Conservation (phyloP, 2,329 filamentous ascomycete species). For the Fusarium abutilonis region DNA sequence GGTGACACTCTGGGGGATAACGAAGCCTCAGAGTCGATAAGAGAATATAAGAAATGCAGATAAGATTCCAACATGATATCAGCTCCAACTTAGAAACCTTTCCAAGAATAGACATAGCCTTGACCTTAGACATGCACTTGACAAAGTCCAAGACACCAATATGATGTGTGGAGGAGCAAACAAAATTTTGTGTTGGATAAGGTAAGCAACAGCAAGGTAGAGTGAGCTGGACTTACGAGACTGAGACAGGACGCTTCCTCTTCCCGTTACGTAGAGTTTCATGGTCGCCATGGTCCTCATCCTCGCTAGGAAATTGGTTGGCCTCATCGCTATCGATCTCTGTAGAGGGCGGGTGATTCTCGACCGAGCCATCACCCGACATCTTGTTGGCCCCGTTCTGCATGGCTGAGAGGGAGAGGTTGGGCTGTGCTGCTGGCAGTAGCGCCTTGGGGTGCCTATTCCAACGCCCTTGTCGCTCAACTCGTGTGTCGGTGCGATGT, state of each 20-base stretch:
- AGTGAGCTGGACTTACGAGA: slow-evolving; percentile 59
- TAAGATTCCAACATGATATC: slow-evolving; percentile 36
- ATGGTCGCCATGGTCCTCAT: slow-evolving; percentile 59
- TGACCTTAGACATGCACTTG: slow-evolving; percentile 12
- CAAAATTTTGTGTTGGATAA: slow-evolving; percentile 3
- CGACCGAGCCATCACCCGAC: slow-evolving; percentile 45
- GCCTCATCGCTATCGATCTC: slow-evolving; percentile 61
- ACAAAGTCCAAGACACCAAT: background rate
- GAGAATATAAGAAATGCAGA: slow-evolving; percentile 34
- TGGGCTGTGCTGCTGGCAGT: slow-evolving; percentile 14
- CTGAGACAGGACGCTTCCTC: slow-evolving; percentile 68
- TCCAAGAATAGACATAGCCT: slow-evolving; percentile 5
- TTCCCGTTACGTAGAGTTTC: slow-evolving; percentile 55
- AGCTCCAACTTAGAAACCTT: slow-evolving; percentile 18
- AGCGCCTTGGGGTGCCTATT: slow-evolving; percentile 1
- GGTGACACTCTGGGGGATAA: slow-evolving; percentile 28
- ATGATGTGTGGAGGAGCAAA: slow-evolving; percentile 26
- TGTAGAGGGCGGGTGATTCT: slow-evolving; percentile 48
- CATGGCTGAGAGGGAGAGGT: slow-evolving; percentile 33
- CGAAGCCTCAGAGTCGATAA: slow-evolving; percentile 28
- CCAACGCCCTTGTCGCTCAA: slow-evolving; percentile 27
- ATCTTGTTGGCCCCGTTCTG: slow-evolving; percentile 43
- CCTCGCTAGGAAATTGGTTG: slow-evolving; percentile 49
- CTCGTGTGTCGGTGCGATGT: slow-evolving; percentile 32
- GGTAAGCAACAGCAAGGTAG: background rate